phyloP scores from a whole-genome alignment of 352 stramenopile species.

The Pythium dissotocum region DNA sequence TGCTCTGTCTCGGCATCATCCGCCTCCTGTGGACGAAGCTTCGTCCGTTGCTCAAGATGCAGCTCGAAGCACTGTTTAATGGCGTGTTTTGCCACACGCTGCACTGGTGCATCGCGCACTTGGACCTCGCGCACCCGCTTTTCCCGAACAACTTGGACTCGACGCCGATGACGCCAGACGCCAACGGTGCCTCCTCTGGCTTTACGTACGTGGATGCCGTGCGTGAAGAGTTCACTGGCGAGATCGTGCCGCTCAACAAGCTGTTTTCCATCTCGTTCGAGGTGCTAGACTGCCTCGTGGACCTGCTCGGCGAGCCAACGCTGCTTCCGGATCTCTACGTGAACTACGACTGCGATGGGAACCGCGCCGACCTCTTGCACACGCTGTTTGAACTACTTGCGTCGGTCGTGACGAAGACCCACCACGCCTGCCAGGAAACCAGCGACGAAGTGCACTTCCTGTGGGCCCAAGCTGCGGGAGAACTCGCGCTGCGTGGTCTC shows the following conservation, averaged over 20 bases:
- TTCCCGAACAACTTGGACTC: conserved; percentile 47
- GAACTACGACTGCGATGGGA: conserved; percentile 99
- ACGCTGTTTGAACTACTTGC: conserved; percentile 96
- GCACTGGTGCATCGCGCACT: conserved; percentile 64
- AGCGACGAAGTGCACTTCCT: conserved; percentile 72
- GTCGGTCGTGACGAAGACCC: conserved; percentile 64
- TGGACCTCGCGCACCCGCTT: conserved; percentile 62
- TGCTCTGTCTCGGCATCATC: conserved; percentile 64
- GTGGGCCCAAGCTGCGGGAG: conserved; percentile 66
- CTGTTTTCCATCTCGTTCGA: conserved; percentile 73
- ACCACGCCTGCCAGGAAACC: conserved; percentile 65
- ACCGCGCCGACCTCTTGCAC: conserved; percentile 88
- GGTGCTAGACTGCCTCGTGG: conserved; percentile 92
- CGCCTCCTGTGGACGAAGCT: conserved; percentile 78
- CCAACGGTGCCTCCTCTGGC: not conserved
- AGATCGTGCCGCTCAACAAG: conserved; percentile 48
- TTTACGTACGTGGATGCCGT: conserved; percentile 44
- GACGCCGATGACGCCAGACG: not conserved
- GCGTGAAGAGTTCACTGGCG: conserved; percentile 63
- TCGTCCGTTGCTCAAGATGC: conserved; percentile 72
- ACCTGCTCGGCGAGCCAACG: conserved; percentile 94
- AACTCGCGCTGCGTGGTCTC: conserved; percentile 64
- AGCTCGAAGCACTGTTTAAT: conserved; percentile 76
- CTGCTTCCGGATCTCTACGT: conserved; percentile 97
- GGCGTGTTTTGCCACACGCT: conserved; percentile 68